Conservation (phyloP, 108 stramenopile species). For the Poteriospumella lacustris region DNA sequence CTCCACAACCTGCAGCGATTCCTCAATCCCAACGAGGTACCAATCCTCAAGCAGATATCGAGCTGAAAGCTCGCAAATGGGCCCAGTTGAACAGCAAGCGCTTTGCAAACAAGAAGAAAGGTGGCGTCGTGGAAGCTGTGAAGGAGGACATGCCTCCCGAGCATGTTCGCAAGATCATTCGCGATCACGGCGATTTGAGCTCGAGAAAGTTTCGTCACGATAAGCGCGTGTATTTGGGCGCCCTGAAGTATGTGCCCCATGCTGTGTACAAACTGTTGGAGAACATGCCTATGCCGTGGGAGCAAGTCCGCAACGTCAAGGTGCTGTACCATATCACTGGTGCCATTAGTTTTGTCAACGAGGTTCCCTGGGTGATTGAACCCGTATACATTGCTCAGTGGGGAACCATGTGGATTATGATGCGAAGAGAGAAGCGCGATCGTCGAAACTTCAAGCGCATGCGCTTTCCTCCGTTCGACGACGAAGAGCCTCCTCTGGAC, state of each 20-base stretch:
- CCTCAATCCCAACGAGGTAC: not conserved
- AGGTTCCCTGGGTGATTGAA: conserved; percentile 95
- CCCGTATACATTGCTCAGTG: conserved; percentile 96
- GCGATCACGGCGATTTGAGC: conserved; percentile 97
- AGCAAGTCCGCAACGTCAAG: conserved; percentile 73
- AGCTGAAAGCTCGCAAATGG: conserved; percentile 79
- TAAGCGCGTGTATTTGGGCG: conserved; percentile 93
- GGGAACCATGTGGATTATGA: conserved; percentile 98
- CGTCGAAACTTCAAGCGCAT: conserved; percentile 97
- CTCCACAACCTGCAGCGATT: not conserved
- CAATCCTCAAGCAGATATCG: conserved; percentile 27
- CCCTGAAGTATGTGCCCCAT: conserved; percentile 98
- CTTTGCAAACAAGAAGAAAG: conserved; percentile 53
- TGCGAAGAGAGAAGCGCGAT: conserved; percentile 97
- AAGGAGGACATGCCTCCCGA: conserved; percentile 87
- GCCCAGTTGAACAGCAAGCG: conserved; percentile 67
- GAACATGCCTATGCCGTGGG: conserved; percentile 95
- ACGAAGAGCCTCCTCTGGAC: conserved; percentile 98
- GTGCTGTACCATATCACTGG: conserved; percentile 97
- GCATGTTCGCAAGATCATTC: conserved; percentile 88
- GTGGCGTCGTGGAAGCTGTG: conserved; percentile 54
- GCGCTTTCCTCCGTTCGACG: conserved; percentile 99
- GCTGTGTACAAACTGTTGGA: conserved; percentile 95
- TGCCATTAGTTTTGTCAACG: conserved; percentile 95
- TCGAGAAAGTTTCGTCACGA: conserved; percentile 90